Evolutionary conservation across 164 flowering plant genomes (phyloP).

Genomic region (Nelumbo lutea): DNA sequence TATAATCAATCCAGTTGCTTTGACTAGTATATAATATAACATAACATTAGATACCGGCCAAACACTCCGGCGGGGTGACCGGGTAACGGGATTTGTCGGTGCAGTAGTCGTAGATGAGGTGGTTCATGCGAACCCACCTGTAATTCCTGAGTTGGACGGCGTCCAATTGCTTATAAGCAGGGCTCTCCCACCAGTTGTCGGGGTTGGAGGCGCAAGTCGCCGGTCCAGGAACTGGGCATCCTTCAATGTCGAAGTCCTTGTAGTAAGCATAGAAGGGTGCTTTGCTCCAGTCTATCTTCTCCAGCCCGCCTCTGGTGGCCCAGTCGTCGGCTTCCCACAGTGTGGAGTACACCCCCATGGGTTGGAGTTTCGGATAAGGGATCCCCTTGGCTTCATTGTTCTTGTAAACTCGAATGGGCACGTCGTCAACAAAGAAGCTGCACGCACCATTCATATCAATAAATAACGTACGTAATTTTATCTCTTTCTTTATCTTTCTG

Average conservation of each 20-base stretch:
- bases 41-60: conserved; percentile 43
- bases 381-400: conserved; percentile 69
- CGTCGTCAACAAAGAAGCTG: conserved; percentile 73
- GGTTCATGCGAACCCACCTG: conserved; percentile 77
- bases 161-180: conserved; percentile 45
- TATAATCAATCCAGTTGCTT: too few species aligned
- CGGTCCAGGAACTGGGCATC: conserved; percentile 74
- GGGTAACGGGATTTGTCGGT: conserved; percentile 65
- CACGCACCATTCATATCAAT: background rate
- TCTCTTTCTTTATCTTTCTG: background rate
- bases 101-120: conserved; percentile 90
- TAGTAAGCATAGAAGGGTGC: conserved; percentile 89
- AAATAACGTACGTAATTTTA: background rate
- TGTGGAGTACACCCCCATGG: conserved; percentile 87
- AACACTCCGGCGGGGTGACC: conserved; percentile 71
- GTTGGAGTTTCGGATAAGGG: conserved; percentile 68
- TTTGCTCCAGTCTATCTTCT: conserved; percentile 88
- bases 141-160: conserved; percentile 49
- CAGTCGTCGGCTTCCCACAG: conserved; percentile 97
- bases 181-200: conserved; percentile 79
- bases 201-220: conserved; percentile 54
- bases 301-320: conserved; percentile 95
- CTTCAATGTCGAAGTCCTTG: conserved; percentile 92
- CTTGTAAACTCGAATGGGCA: conserved; percentile 85
- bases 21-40: too few species aligned